Evolutionary conservation across 805 yeast genomes (phyloP).

Genomic region (Candida peoriensis): DNA sequence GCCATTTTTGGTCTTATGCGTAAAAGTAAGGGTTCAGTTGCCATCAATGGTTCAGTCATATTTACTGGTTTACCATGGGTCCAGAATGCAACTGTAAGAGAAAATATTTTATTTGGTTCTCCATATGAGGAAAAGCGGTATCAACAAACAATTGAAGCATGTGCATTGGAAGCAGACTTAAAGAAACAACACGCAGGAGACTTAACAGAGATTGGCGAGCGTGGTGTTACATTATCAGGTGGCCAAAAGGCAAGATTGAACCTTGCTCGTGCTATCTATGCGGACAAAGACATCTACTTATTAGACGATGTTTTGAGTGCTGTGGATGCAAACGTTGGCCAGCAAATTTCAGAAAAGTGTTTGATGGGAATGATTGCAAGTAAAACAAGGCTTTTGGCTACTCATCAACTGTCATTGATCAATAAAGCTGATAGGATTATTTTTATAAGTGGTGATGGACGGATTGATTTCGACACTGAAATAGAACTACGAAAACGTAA

Average conservation of each 20-base stretch:
- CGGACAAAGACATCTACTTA: slow-evolving; percentile 52
- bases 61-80: slow-evolving; percentile 72
- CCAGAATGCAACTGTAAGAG: slow-evolving; percentile 70
- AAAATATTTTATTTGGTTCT: slow-evolving; percentile 65
- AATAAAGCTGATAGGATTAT: slow-evolving; percentile 62
- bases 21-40: slow-evolving; percentile 41
- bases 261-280: slow-evolving; percentile 64
- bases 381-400: slow-evolving; percentile 70
- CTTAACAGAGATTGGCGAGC: slow-evolving; percentile 72
- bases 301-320: slow-evolving; percentile 67
- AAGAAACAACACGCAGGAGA: slow-evolving; percentile 69
- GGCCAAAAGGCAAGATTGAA: slow-evolving; percentile 60
- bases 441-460: slow-evolving; percentile 56
- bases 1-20: slow-evolving; percentile 69
- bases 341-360: slow-evolving; percentile 64
- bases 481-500: slow-evolving; percentile 44
- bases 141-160: slow-evolving; percentile 49
- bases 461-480: slow-evolving; percentile 57
- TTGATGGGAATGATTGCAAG: slow-evolving; percentile 46
- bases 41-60: slow-evolving; percentile 45
- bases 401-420: slow-evolving; percentile 72
- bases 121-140: slow-evolving; percentile 48
- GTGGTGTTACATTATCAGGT: slow-evolving; percentile 82
- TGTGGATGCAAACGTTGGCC: slow-evolving; percentile 76
- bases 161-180: slow-evolving; percentile 60